These are phyloP conservation scores for Rubroshorea leprosula DNA, from an alignment of 345 rosid genomes.

Conservation along the genomic window DNA sequence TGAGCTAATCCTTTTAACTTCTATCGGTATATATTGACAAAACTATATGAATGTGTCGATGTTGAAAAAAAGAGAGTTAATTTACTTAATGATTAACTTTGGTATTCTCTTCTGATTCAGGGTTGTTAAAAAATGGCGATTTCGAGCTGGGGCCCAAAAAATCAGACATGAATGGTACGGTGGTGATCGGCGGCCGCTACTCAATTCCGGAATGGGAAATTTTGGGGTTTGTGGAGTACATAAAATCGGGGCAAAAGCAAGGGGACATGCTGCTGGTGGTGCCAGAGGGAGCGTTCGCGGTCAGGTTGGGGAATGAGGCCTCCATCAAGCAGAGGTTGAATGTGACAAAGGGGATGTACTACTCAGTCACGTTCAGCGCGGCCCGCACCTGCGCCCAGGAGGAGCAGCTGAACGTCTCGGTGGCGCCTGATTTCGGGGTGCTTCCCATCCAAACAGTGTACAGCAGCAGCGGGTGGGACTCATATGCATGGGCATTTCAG, in stretches of 20 bases:
- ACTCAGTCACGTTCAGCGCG: slow-evolving; percentile 71
- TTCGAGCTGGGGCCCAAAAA: no score
- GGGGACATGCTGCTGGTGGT: slow-evolving; percentile 93
- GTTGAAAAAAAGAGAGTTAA: no score
- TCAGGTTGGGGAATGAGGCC: slow-evolving; percentile 83
- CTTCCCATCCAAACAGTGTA: slow-evolving; percentile 76
- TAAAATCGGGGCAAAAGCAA: slow-evolving; percentile 80
- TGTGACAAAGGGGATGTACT: slow-evolving; percentile 43
- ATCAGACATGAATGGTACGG: no score
- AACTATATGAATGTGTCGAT: no score
- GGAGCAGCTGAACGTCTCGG: slow-evolving; percentile 63
- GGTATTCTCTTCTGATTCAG: no score
- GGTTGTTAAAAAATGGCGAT: no score
- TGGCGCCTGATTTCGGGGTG: slow-evolving; percentile 63
- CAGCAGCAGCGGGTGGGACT: slow-evolving; percentile 77
- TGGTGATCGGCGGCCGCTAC: background rate
- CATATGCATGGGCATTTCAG: slow-evolving; percentile 66
- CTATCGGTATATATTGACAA: no score
- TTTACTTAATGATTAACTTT: no score
- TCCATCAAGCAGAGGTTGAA: slow-evolving; percentile 59
- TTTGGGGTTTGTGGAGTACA: slow-evolving; percentile 77
- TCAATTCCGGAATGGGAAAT: slow-evolving; percentile 74
- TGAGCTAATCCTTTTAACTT: no score
- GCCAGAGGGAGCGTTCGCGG: slow-evolving; percentile 72
- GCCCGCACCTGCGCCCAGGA: slow-evolving; percentile 92